Conservation (phyloP, 2,329 filamentous ascomycete species). For the Epichloe hybrida region DNA sequence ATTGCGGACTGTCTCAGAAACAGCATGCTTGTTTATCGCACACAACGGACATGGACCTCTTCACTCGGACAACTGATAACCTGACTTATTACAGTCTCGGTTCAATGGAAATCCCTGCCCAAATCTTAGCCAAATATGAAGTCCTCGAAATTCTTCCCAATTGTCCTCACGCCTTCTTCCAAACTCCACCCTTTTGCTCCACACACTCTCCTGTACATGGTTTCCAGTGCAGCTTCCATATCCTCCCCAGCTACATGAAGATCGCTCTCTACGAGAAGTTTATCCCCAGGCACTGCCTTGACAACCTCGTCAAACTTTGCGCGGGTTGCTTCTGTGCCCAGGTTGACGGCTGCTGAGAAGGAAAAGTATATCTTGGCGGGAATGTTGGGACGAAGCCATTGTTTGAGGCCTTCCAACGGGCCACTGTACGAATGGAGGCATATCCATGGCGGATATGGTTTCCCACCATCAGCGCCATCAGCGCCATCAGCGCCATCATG, state of each 20-base stretch:
- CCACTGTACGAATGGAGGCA: slow-evolving; percentile 93
- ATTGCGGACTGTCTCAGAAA: too few species aligned
- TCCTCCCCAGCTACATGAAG: slow-evolving; percentile 65
- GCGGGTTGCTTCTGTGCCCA: slow-evolving; percentile 36
- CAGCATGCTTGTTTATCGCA: too few species aligned
- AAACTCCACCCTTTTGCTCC: slow-evolving; percentile 64
- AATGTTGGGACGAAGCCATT: slow-evolving; percentile 61
- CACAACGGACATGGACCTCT: too few species aligned
- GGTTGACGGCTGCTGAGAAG: slow-evolving; percentile 75
- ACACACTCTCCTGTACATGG: slow-evolving; percentile 66
- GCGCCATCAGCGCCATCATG: slow-evolving; percentile 5
- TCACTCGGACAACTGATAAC: too few species aligned
- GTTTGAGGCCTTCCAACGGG: slow-evolving; percentile 56
- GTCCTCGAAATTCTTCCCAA: slow-evolving; percentile 62
- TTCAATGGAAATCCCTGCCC: too few species aligned
- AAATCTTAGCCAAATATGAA: slow-evolving; percentile 52
- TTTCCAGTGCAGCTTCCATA: slow-evolving; percentile 69
- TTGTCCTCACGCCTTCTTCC: slow-evolving; percentile 50
- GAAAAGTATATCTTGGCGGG: slow-evolving; percentile 76
- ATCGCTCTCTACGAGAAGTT: slow-evolving; percentile 81
- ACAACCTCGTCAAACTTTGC: slow-evolving; percentile 50
- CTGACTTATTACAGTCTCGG: too few species aligned
- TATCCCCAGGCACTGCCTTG: slow-evolving; percentile 59
- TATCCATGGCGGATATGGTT: slow-evolving; percentile 71
- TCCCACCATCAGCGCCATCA: slow-evolving; percentile 13